These are phyloP conservation scores for Penicillium sp. DNA, from an alignment of 2,329 filamentous ascomycete species.

Conservation along the genomic window DNA sequence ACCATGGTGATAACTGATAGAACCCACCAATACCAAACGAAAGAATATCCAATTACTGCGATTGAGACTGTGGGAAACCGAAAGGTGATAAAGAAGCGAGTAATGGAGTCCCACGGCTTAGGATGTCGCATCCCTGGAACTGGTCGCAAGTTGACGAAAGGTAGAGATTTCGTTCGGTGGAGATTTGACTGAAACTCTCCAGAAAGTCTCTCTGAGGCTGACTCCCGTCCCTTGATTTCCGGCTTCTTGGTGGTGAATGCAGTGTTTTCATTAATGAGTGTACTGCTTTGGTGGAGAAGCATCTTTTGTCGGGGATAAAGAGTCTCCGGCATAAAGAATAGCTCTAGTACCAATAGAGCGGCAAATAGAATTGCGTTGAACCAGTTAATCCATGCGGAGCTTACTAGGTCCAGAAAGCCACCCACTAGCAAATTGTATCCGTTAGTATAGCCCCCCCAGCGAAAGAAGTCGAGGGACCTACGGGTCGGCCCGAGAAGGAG, in stretches of 20 bases:
- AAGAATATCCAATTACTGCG: slow-evolving; percentile 57
- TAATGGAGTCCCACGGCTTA: slow-evolving; percentile 53
- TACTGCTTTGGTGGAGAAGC: slow-evolving; percentile 42
- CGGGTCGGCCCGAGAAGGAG: slow-evolving; percentile 57
- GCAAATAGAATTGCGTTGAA: slow-evolving; percentile 61
- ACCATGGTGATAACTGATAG: slow-evolving; percentile 60
- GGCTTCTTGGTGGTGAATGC: slow-evolving; percentile 38
- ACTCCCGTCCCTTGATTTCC: slow-evolving; percentile 1
- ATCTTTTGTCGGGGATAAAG: slow-evolving; percentile 61
- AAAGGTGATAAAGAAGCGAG: slow-evolving; percentile 57
- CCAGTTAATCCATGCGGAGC: slow-evolving; percentile 61
- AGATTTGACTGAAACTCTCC: slow-evolving; percentile 25
- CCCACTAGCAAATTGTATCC: slow-evolving; percentile 46
- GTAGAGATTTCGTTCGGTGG: slow-evolving; percentile 51
- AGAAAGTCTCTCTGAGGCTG: not conserved
- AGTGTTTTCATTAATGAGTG: not conserved
- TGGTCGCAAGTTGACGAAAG: slow-evolving; percentile 54
- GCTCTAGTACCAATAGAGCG: slow-evolving; percentile 54
- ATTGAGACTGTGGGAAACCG: slow-evolving; percentile 55
- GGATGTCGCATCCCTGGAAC: slow-evolving; percentile 61
- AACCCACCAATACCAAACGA: slow-evolving; percentile 65
- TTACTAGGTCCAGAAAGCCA: slow-evolving; percentile 58
- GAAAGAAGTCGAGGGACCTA: slow-evolving; percentile 31
- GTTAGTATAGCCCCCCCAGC: not conserved
- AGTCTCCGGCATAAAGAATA: slow-evolving; percentile 62